phyloP scores from a whole-genome alignment of 306 rosid species.

The Ochetophila trinervis region DNA sequence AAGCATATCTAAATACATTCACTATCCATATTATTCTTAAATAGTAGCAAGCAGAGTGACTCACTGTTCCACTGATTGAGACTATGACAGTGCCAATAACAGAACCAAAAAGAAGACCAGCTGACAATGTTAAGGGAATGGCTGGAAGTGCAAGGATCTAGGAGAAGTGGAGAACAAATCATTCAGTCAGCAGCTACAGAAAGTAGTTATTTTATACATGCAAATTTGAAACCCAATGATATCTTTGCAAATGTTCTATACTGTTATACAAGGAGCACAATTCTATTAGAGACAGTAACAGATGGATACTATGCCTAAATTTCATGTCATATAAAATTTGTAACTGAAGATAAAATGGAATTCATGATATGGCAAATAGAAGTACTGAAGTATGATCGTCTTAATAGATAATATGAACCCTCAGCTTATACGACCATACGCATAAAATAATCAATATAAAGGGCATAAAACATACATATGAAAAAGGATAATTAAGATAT shows the following conservation, averaged over 20 bases:
- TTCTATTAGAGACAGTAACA: background rate
- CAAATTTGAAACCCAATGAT: background rate
- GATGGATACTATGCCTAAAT: background rate
- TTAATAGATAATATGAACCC: background rate
- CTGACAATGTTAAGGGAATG: constrained; percentile 90
- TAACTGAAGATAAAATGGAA: background rate
- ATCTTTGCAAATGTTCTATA: constrained; percentile 10
- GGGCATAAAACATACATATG: background rate
- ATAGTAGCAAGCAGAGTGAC: constrained; percentile 20
- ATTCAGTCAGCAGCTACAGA: background rate
- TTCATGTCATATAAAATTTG: background rate
- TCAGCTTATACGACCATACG: background rate
- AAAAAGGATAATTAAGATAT: background rate
- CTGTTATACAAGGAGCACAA: background rate
- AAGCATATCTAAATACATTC: background rate
- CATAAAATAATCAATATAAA: background rate
- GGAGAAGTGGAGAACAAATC: constrained; percentile 27
- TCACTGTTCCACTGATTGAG: constrained; percentile 92
- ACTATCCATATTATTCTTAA: background rate
- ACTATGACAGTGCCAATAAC: constrained; percentile 76
- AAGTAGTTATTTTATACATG: background rate
- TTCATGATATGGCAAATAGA: background rate
- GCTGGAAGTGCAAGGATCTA: constrained; percentile 98
- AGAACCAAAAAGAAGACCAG: constrained; percentile 94
- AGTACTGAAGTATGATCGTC: background rate